These are phyloP conservation scores for Hibiscus syriacus DNA, from an alignment of 345 rosid genomes.

Conservation along the genomic window DNA sequence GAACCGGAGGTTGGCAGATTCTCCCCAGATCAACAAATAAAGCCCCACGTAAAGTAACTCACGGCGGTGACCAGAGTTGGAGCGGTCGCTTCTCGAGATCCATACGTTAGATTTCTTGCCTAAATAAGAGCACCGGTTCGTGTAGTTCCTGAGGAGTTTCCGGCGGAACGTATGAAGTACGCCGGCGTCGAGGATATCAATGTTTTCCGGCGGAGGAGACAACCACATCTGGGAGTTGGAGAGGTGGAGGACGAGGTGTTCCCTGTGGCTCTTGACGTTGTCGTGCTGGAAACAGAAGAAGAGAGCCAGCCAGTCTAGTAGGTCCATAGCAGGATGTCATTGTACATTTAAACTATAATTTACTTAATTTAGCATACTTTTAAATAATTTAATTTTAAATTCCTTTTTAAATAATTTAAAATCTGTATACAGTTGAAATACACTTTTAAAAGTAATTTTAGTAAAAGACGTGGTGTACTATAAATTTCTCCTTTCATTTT, in stretches of 20 bases:
- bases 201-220: conserved; percentile 80
- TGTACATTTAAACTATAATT: too few relatives aligned
- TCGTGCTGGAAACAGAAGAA: conserved; percentile 82
- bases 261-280: conserved; percentile 85
- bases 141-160: conserved; percentile 65
- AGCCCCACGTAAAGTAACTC: conserved; percentile 67
- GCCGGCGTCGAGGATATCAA: conserved; percentile 60
- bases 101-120: too few relatives aligned
- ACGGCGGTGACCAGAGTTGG: conserved; percentile 47
- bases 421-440: too few relatives aligned
- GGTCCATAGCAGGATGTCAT: conserved; percentile 76
- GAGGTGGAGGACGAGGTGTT: conserved; percentile 83
- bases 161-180: conserved; percentile 69
- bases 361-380: too few relatives aligned
- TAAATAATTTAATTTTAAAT: too few relatives aligned
- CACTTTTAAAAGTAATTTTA: too few relatives aligned
- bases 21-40: too few relatives aligned
- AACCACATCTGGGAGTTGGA: conserved; percentile 97
- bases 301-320: conserved; percentile 77
- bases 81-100: conserved; percentile 67
- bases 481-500: too few relatives aligned
- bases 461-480: too few relatives aligned
- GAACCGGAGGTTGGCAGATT: too few relatives aligned
- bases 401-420: too few relatives aligned
- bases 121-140: too few relatives aligned